Evolutionary conservation across 1,284 basidiomycete species (phyloP).

Genomic region (Fistulina hepatica): DNA sequence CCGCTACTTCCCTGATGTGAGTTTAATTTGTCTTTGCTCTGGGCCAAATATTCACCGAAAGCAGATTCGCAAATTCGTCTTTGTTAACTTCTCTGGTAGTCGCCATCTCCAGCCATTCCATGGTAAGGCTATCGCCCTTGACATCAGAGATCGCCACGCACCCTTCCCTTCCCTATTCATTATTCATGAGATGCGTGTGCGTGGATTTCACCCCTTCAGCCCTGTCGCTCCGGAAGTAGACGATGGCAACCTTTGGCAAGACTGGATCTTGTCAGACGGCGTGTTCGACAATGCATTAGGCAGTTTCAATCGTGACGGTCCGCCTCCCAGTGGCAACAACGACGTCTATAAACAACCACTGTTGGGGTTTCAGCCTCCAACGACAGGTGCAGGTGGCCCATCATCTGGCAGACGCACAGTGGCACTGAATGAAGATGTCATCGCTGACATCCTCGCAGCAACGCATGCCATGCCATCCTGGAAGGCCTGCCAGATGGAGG

Average conservation of each 20-base stretch:
- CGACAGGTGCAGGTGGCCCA: no score
- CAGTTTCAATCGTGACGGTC: conserved; percentile 11
- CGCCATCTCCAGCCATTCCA: conserved; percentile 11
- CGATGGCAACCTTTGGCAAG: conserved; percentile 11
- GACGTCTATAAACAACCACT: no score
- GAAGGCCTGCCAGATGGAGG: conserved; percentile 12
- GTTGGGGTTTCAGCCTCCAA: no score
- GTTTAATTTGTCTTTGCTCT: conserved; percentile 10
- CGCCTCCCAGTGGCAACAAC: neutral
- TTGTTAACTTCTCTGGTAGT: conserved; percentile 11
- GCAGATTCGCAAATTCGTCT: conserved; percentile 15
- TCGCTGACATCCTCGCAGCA: conserved; percentile 11
- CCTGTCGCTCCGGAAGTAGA: conserved; percentile 8
- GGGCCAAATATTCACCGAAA: conserved; percentile 6
- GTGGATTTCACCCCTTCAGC: conserved; percentile 19
- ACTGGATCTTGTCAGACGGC: conserved; percentile 6
- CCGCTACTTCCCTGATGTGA: conserved; percentile 15
- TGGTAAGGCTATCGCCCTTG: conserved; percentile 20
- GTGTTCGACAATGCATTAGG: conserved; percentile 9
- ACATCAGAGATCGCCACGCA: conserved; percentile 15
- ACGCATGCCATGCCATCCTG: conserved; percentile 9
- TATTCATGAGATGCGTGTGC: conserved; percentile 23
- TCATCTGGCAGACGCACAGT: no score
- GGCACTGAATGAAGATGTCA: conserved; percentile 1
- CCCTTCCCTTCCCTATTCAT: conserved; percentile 23